A percentile compares a stretch with the other conserved stretches of the same genome.
These are phyloP conservation scores for Globisporangium rhizosaccharum DNA, from an alignment of 352 stramenopile species.

Conservation along the genomic window DNA sequence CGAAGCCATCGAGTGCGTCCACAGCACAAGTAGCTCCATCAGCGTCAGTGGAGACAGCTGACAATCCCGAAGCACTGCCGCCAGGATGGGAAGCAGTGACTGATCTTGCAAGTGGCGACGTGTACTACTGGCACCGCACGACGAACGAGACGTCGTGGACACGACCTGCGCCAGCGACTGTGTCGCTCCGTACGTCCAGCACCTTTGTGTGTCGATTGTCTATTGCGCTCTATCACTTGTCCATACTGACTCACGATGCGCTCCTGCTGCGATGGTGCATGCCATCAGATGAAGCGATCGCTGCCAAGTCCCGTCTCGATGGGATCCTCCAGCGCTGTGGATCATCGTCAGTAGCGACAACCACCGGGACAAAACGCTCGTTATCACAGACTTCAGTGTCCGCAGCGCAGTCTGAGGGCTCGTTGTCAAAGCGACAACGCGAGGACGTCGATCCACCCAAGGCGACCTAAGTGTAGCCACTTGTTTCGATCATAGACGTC, in stretches of 20 bases:
- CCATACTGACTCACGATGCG: not conserved
- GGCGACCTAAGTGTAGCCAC: too few relatives aligned
- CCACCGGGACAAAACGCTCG: not conserved
- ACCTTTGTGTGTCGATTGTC: too few relatives aligned
- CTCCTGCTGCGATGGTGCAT: not conserved
- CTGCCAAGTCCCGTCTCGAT: slow-evolving; percentile 60
- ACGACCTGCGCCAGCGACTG: slow-evolving; percentile 32
- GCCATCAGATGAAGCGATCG: slow-evolving; percentile 35
- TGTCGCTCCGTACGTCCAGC: slow-evolving; percentile 40
- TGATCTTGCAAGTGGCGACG: slow-evolving; percentile 43
- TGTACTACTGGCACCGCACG: slow-evolving; percentile 75
- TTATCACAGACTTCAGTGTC: not conserved
- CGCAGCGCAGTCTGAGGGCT: not conserved
- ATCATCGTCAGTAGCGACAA: not conserved
- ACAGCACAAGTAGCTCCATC: not conserved
- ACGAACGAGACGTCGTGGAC: slow-evolving; percentile 77
- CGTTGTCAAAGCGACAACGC: too few relatives aligned
- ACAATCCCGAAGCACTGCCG: not conserved
- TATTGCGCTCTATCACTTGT: not conserved
- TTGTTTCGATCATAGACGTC: too few relatives aligned
- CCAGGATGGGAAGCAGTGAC: slow-evolving; percentile 51
- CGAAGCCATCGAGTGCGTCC: not conserved
- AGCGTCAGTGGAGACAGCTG: not conserved
- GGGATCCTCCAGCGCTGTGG: slow-evolving; percentile 44
- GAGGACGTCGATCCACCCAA: too few relatives aligned